Conservation (phyloP, 1,139 yeast species). For the Kluyveromyces sp. region DNA sequence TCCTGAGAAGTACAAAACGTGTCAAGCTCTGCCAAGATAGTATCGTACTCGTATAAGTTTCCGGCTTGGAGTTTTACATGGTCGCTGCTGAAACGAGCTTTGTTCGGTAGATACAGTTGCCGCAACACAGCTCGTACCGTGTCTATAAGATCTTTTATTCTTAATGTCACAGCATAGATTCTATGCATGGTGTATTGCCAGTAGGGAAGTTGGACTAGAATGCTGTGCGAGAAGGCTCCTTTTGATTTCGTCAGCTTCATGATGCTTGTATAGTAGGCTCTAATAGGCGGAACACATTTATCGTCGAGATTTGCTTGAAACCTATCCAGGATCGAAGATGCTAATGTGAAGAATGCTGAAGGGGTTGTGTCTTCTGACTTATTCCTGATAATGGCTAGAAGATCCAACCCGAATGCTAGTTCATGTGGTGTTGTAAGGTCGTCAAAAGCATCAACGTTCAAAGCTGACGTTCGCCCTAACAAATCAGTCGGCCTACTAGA, state of each 20-base stretch:
- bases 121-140: constrained; percentile 19
- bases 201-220: constrained; percentile 27
- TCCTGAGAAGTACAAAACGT: constrained; percentile 10
- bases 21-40: constrained; percentile 15
- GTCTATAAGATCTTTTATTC: constrained; percentile 17
- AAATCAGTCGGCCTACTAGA: constrained; percentile 27
- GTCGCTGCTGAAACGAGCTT: constrained; percentile 15
- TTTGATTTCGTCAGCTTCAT: constrained; percentile 18
- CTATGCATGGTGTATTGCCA: constrained; percentile 43
- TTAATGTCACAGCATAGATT: constrained; percentile 35
- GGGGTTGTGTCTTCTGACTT: constrained; percentile 23
- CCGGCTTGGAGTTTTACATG: constrained; percentile 19
- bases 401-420: constrained; percentile 28
- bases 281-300: constrained; percentile 20
- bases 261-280: constrained; percentile 20
- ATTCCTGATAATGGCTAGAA: constrained; percentile 28
- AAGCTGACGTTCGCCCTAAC: constrained; percentile 24
- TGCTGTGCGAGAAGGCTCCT: constrained; percentile 6
- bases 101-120: constrained; percentile 26
- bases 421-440: constrained; percentile 36
- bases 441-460: constrained; percentile 28
- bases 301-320: constrained; percentile 18
- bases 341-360: constrained; percentile 24
- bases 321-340: constrained; percentile 25
- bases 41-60: constrained; percentile 24